Evolutionary conservation across 2,329 filamentous ascomycete genomes (phyloP).

Genomic region (Cladosporium sp.): DNA sequence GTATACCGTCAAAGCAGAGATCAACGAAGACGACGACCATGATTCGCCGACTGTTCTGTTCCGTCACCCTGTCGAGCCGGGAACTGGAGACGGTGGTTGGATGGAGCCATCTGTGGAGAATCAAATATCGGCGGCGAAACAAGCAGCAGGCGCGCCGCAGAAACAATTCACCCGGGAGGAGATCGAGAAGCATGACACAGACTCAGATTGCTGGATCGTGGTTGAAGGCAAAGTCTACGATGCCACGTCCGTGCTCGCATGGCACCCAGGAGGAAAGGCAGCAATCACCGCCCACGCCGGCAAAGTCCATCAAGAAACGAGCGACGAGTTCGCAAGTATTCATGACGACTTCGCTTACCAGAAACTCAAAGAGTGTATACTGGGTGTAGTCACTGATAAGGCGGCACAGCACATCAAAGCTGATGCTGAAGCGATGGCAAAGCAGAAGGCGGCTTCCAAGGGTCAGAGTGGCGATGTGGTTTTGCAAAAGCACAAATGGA

Average conservation of each 20-base stretch:
- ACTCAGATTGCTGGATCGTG: constrained; percentile 52
- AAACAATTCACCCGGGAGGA: constrained; percentile 52
- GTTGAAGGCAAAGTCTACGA: constrained; percentile 51
- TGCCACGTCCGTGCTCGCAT: constrained; percentile 43
- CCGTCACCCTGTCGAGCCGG: constrained; percentile 45
- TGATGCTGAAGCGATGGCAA: constrained; percentile 38
- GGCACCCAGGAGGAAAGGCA: constrained; percentile 49
- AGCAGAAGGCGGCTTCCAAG: constrained; percentile 31
- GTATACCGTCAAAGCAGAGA: constrained; percentile 43
- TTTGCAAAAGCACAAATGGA: constrained; percentile 45
- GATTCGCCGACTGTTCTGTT: constrained; percentile 38
- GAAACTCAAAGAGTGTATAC: constrained; percentile 50
- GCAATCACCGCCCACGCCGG: constrained; percentile 49
- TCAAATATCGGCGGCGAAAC: constrained; percentile 42
- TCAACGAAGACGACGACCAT: constrained; percentile 29
- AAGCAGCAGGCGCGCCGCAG: constrained; percentile 41
- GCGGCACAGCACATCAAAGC: constrained; percentile 45
- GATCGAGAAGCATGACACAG: constrained; percentile 48
- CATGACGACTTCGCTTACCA: constrained; percentile 50
- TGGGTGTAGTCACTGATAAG: constrained; percentile 49
- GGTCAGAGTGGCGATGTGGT: constrained; percentile 31
- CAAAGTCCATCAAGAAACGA: constrained; percentile 47
- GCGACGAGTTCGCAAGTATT: constrained; percentile 47
- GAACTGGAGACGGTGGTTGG: constrained; percentile 45
- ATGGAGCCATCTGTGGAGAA: constrained; percentile 47